phyloP scores from a whole-genome alignment of 2,329 filamentous ascomycete species.

The Fusarium verticillioides region DNA sequence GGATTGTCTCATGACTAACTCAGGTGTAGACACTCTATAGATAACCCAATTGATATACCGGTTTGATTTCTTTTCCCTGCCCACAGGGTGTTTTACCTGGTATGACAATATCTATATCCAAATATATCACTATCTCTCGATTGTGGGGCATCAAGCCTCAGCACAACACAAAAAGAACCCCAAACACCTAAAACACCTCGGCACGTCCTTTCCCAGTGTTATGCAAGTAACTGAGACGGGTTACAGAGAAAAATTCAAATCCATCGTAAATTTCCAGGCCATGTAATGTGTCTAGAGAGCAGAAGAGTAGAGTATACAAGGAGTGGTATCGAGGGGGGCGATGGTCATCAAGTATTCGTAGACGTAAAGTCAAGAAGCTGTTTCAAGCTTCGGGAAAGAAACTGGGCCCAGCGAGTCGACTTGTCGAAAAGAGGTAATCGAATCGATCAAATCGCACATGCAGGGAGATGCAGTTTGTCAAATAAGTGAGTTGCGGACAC shows the following conservation, averaged over 20 bases:
- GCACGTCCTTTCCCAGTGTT: constrained; percentile 20
- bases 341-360: constrained; percentile 35
- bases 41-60: not conserved
- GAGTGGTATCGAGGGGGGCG: constrained; percentile 42
- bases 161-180: constrained; percentile 30
- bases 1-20: constrained; percentile 13
- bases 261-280: constrained; percentile 40
- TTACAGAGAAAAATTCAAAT: constrained; percentile 33
- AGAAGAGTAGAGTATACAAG: constrained; percentile 32
- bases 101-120: constrained; percentile 7
- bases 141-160: constrained; percentile 13
- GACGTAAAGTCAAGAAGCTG: constrained; percentile 23
- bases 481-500: not conserved
- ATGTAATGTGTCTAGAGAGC: constrained; percentile 40
- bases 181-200: constrained; percentile 42
- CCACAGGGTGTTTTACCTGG: constrained; percentile 8
- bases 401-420: constrained; percentile 15
- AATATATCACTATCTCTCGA: constrained; percentile 15
- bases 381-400: constrained; percentile 9
- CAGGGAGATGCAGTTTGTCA: not conserved
- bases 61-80: constrained; percentile 18
- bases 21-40: constrained; percentile 8
- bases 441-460: not conserved
- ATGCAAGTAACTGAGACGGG: constrained; percentile 26
- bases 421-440: not conserved